These are phyloP conservation scores for Xanthoconium stramineum DNA, from an alignment of 768 basidiomycete species.

Conservation along the genomic window DNA sequence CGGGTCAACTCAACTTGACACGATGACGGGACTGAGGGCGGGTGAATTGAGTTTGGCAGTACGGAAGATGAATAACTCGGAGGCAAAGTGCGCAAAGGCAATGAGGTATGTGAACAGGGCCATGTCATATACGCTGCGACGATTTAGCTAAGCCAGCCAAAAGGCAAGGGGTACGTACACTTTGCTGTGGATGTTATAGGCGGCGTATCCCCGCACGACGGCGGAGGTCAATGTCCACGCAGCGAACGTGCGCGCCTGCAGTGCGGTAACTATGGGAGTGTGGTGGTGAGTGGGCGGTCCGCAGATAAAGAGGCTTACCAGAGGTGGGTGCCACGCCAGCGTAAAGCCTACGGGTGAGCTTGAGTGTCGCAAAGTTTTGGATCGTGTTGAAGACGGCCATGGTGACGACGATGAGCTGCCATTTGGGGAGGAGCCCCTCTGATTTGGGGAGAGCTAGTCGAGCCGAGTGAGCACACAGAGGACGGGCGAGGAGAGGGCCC, in stretches of 20 bases:
- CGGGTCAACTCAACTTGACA: constrained; percentile 61
- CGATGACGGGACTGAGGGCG: constrained; percentile 71
- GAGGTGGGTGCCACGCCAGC: constrained; percentile 38
- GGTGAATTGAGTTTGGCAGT: constrained; percentile 62
- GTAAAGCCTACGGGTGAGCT: constrained; percentile 78
- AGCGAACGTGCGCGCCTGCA: constrained; percentile 88
- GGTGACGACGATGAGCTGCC: constrained; percentile 80
- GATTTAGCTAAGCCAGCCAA: constrained; percentile 7
- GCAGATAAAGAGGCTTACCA: constrained; percentile 28
- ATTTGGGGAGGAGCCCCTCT: constrained; percentile 75
- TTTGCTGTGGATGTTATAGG: constrained; percentile 84
- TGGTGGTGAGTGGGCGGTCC: background rate
- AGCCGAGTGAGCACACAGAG: background rate
- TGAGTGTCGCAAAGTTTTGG: constrained; percentile 79
- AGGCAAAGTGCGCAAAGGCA: constrained; percentile 85
- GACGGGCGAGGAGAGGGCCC: background rate
- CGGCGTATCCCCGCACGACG: constrained; percentile 79
- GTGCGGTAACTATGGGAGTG: constrained; percentile 61
- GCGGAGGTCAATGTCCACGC: constrained; percentile 89
- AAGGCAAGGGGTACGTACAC: constrained; percentile 46
- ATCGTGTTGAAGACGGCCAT: constrained; percentile 82
- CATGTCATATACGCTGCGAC: constrained; percentile 82
- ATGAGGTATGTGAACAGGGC: constrained; percentile 84
- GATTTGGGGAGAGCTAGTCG: constrained; percentile 58
- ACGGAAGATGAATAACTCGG: constrained; percentile 81